Evolutionary conservation across 2,329 filamentous ascomycete species (phyloP), one percentile per base, ranked within the genome.

Genomic region (Trichothecium roseum): DNA sequence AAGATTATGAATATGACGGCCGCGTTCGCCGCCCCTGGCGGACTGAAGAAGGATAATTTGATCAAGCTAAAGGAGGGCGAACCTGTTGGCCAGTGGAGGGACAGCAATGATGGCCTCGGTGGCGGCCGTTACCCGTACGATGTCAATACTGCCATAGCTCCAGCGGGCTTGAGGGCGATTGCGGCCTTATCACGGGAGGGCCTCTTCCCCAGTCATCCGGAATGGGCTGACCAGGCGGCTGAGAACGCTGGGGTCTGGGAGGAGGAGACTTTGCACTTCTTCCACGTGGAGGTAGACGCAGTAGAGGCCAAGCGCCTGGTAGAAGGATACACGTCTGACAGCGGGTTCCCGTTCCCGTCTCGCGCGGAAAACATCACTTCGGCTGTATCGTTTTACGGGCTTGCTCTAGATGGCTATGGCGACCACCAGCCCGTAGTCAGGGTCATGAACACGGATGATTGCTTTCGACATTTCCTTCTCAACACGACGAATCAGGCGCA

Each of bases 391-490:
- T 55, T 1, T 53, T 68, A 80, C 40, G 72, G 66, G 4, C 49
- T 81, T 3, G 61, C 74, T 0, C 63, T 81, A 0, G 63, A 76
- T 4, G 73, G 67, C 3, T 61, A 66, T 38, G 53, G 65, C 32
- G 56, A 66, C 16, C 59, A 68, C 18, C 48, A 62, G 2, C 20
- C 20, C 10, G 50, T 69, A 13, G 70, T 80, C 1, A 56, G 60
- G 18, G 63, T 80, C 14, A 73, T 78, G 62, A 75, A 81, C 49
- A 77, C 72, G 0, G 77, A 81, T 41, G 71, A 74, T 40, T 75
- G 68, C 35, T 81, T 79, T 57, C 70, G 74, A 2, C 68, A 71
- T 37, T 79, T 78, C 50, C 55, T 81, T 2, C 60, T 80, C 26
- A 78, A 79, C 45, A 64, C 68, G 0, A 76, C 73, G 2, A 63